These are phyloP conservation scores for Fusarium irregulare DNA, from an alignment of 2,329 filamentous ascomycete species.

Conservation along the genomic window DNA sequence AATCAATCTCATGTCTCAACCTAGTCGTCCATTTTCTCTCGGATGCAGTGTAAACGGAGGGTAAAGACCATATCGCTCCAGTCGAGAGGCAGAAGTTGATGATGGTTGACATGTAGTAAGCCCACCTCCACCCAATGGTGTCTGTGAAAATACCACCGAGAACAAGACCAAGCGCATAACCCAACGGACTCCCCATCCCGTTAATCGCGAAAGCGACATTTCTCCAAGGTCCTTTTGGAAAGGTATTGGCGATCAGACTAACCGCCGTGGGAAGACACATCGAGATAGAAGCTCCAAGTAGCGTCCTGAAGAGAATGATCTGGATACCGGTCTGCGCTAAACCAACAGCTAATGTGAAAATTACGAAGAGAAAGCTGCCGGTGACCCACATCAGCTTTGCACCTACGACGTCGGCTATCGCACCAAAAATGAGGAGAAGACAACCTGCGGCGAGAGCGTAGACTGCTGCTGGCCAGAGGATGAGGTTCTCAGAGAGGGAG, in stretches of 20 bases:
- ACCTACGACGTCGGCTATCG: constrained; percentile 53
- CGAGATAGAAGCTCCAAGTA: constrained; percentile 52
- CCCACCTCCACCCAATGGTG: constrained; percentile 60
- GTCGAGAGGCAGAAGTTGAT: constrained; percentile 53
- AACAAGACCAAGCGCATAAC: constrained; percentile 62
- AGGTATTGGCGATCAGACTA: constrained; percentile 52
- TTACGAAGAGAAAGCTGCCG: constrained; percentile 49
- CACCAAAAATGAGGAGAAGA: constrained; percentile 51
- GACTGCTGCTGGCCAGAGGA: constrained; percentile 41
- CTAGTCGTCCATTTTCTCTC: constrained; percentile 45
- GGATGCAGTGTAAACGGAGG: constrained; percentile 36
- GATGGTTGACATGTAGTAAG: constrained; percentile 55
- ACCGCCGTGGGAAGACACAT: constrained; percentile 55
- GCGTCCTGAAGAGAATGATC: constrained; percentile 52
- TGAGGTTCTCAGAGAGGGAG: constrained; percentile 31
- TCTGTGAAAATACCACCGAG: constrained; percentile 62
- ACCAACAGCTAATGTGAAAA: constrained; percentile 51
- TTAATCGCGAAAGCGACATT: constrained; percentile 58
- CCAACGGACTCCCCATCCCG: constrained; percentile 59
- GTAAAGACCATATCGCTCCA: constrained; percentile 53
- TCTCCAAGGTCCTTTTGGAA: constrained; percentile 51
- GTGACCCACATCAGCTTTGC: constrained; percentile 50
- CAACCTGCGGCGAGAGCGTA: constrained; percentile 37
- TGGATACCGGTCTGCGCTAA: constrained; percentile 51
- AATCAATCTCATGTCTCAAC: constrained; percentile 60